phyloP scores from a whole-genome alignment of 805 yeast genomes.

The Starmerella geochares region DNA sequence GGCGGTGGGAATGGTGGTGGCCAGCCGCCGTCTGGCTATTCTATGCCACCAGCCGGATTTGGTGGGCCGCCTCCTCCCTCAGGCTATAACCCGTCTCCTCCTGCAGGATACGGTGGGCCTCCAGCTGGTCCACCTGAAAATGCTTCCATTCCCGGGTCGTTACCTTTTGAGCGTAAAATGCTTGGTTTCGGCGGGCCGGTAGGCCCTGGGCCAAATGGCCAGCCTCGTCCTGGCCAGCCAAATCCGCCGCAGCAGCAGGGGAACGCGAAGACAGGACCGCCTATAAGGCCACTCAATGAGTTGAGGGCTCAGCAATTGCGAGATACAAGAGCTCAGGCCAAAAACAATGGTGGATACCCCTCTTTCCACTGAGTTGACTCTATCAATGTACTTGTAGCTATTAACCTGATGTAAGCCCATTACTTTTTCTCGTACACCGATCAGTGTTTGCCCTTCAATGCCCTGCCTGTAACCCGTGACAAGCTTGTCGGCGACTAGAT shows the following conservation, averaged over 20 bases:
- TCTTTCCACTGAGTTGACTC: constrained; percentile 2
- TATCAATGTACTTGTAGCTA: not conserved
- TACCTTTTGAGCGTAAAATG: not conserved
- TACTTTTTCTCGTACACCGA: no score
- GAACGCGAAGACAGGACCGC: constrained; percentile 12
- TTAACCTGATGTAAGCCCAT: no score
- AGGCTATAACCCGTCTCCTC: not conserved
- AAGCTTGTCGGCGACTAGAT: no score
- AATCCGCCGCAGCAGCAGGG: not conserved
- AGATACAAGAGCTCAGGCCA: constrained; percentile 14
- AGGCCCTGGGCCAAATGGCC: not conserved
- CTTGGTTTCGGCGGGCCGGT: not conserved
- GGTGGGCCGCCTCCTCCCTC: not conserved
- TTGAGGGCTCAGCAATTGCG: constrained; percentile 16
- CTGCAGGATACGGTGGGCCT: not conserved
- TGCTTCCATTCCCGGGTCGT: not conserved
- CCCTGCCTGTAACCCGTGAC: not conserved
- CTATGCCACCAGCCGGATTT: not conserved
- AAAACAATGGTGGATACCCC: constrained; percentile 12
- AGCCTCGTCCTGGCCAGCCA: not conserved
- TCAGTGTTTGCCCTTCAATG: not conserved
- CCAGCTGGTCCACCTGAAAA: not conserved
- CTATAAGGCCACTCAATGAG: constrained; percentile 14
- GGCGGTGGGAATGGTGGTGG: no score
- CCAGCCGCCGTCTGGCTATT: not conserved